Base-by-base conservation (phyloP, 106 monocot genomes). In the Acanthochlamys bracteata region DNA sequence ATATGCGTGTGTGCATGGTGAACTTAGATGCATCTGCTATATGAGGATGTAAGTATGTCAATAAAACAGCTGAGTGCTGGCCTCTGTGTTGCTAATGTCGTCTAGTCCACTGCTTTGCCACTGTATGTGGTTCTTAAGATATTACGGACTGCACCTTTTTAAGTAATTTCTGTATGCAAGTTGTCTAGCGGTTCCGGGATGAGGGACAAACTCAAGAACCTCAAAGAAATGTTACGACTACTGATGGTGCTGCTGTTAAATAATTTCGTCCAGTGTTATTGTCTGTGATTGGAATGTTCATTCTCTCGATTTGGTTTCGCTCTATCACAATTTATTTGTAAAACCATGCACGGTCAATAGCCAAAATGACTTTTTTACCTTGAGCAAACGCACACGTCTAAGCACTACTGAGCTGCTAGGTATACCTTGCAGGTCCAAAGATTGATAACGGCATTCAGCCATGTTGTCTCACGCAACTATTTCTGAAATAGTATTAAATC, bases 51-150 rank as follows among this genome's bases (percentile, higher is more conserved):
- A 49, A 49, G 49, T 49, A 49, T 12, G 17, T 49, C 17, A 49
- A 1, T 3, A 33, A 49, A 10, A 14, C 49, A 49, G 9, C 49
- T 49, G 33, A 49, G 3, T 49, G 49, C 49, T 55, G 55, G 55
- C 55, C 55, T 55, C 55, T 51, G 51, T 55, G 9, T 55, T 55
- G 22, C 1, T 20, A 55, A 55, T 55, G 55, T 55, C 55, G 21
- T 55, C 11, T 20, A 19, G 22, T 14, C 4, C 49, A 14, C 49
- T 4, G 2, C 49, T 12, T 17, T 12, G 49, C 49, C 49, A 49
- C 55, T 22, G 20, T 20, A 20, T 20, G 55, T 10, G 55, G 55
- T 55, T 55, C 55, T 55, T 55, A 20, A 55, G 55, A 21, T 20
- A 33, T 55, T 49, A 17, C 2, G 4, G 9, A 49, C 15, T 49